Percentiles rank a stretch among this genome's conserved stretches.
phyloP scores from a whole-genome alignment of 164 flowering plant genomes.

The Buxus sempervirens region DNA sequence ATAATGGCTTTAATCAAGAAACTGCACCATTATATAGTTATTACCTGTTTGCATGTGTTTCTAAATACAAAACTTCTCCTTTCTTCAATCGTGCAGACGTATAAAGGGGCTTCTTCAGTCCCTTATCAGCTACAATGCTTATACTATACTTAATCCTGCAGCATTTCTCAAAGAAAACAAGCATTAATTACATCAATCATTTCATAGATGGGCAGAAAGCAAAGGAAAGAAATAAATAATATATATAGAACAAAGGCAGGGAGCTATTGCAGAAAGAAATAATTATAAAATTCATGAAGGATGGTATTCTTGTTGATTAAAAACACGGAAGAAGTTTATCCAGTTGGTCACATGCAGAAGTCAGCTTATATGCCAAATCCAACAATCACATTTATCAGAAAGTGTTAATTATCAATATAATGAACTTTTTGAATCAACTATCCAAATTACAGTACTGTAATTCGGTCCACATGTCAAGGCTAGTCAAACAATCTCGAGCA shows the following conservation, averaged over 20 bases:
- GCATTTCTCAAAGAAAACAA: slow-evolving; percentile 11
- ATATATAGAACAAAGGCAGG: background rate
- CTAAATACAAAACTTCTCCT: slow-evolving; percentile 93
- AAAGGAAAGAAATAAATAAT: slow-evolving; percentile 1
- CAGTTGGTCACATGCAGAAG: background rate
- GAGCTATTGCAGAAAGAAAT: background rate
- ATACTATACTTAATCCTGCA: slow-evolving; percentile 92
- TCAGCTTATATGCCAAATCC: background rate
- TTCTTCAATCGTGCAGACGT: slow-evolving; percentile 98
- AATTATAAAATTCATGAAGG: no score
- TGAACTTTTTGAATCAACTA: background rate
- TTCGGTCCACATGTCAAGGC: no score
- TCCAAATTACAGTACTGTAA: background rate
- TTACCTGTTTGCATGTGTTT: slow-evolving; percentile 89
- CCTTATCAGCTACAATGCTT: slow-evolving; percentile 94
- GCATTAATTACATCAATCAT: slow-evolving; percentile 9
- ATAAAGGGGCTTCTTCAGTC: slow-evolving; percentile 79
- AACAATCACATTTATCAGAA: background rate
- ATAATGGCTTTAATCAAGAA: background rate
- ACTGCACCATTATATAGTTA: background rate
- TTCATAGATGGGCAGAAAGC: background rate
- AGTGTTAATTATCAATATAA: background rate
- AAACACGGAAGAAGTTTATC: no score
- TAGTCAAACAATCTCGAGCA: no score
- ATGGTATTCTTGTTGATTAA: background rate